Percentiles rank a stretch among this genome's conserved stretches.
Conservation (phyloP, 352 stramenopile genomes). For the Pythium brassicae region DNA sequence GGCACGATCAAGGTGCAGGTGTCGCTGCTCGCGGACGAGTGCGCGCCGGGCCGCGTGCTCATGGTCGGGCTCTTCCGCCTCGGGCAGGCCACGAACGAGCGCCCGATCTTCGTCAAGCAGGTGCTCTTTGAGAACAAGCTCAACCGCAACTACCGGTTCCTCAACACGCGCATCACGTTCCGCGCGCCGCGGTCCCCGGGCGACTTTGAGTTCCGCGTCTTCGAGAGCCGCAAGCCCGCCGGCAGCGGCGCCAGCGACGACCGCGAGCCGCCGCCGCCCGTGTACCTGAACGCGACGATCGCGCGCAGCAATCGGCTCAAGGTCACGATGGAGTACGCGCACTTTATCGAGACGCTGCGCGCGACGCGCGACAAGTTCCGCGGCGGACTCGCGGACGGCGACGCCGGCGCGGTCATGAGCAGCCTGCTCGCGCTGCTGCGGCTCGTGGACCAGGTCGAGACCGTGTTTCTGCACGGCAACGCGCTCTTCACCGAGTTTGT, state of each 20-base stretch:
- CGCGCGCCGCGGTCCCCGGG: slow-evolving; percentile 69
- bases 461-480: slow-evolving; percentile 66
- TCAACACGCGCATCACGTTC: slow-evolving; percentile 81
- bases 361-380: slow-evolving; percentile 63
- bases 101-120: slow-evolving; percentile 83
- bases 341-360: slow-evolving; percentile 75
- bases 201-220: slow-evolving; percentile 83
- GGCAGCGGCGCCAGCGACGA: slow-evolving; percentile 14
- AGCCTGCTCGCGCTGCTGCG: slow-evolving; percentile 59
- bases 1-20: slow-evolving; percentile 79
- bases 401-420: slow-evolving; percentile 57
- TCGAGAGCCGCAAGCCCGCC: slow-evolving; percentile 54
- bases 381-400: slow-evolving; percentile 39
- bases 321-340: slow-evolving; percentile 69
- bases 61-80: slow-evolving; percentile 77
- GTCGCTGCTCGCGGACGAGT: slow-evolving; percentile 54
- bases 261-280: slow-evolving; percentile 12
- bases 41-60: slow-evolving; percentile 46
- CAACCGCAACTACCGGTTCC: slow-evolving; percentile 49
- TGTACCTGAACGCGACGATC: slow-evolving; percentile 68
- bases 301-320: slow-evolving; percentile 68
- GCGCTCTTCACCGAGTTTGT: slow-evolving; percentile 58
- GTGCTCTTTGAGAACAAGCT: slow-evolving; percentile 79
- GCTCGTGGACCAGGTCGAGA: slow-evolving; percentile 72
- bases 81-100: slow-evolving; percentile 70